phyloP scores from a whole-genome alignment of 164 flowering plant genomes.

The Nymphaea thermarum region DNA sequence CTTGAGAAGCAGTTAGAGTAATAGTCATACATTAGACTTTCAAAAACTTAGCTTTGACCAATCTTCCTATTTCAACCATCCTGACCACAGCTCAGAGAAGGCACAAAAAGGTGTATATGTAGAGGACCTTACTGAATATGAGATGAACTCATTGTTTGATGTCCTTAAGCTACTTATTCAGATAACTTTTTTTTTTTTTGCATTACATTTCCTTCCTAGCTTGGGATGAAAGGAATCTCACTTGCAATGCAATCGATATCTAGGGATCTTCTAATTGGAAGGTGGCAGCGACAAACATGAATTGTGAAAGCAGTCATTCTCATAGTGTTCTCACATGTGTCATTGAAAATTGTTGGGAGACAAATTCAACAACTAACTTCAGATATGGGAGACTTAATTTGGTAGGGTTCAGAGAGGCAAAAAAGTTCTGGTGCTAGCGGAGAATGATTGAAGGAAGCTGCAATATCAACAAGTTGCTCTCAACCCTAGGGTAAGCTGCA shows the following conservation, averaged over 20 bases:
- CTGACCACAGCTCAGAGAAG: constrained; percentile 40
- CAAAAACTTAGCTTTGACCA: not conserved
- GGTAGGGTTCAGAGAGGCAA: constrained; percentile 99
- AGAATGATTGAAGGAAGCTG: constrained; percentile 95
- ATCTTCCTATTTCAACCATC: not conserved
- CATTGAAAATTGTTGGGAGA: constrained; percentile 93
- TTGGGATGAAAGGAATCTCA: not conserved
- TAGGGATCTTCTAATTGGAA: constrained; percentile 94
- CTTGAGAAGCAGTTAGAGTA: constrained; percentile 17
- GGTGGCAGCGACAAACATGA: constrained; percentile 98
- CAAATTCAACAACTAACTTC: constrained; percentile 66
- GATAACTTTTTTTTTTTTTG: constrained; percentile 21
- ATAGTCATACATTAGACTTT: constrained; percentile 9
- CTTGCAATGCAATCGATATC: not conserved
- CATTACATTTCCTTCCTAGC: not conserved
- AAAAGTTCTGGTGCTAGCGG: constrained; percentile 98
- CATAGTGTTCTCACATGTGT: constrained; percentile 97
- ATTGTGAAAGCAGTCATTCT: constrained; percentile 97
- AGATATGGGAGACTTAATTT: constrained; percentile 90
- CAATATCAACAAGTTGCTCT: constrained; percentile 89
- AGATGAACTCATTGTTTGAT: constrained; percentile 73
- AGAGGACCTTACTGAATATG: constrained; percentile 87
- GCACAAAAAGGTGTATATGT: constrained; percentile 87
- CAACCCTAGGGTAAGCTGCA: constrained; percentile 66
- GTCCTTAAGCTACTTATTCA: constrained; percentile 65